phyloP scores from a whole-genome alignment of 73 alveolate genomes.

The Strombidium stylifer region DNA sequence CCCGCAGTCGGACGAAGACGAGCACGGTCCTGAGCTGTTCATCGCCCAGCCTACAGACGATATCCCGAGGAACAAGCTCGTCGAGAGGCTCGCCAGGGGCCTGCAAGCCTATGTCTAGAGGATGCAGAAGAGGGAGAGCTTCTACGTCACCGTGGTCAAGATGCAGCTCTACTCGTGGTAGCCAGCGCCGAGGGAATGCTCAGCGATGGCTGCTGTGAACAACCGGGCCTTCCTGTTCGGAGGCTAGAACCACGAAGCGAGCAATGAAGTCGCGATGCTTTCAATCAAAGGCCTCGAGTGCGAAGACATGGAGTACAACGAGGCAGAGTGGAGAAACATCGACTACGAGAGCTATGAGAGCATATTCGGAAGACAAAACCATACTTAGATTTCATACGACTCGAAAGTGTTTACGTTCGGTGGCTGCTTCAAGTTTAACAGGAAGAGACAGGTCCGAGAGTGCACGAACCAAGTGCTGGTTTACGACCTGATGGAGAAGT shows the following conservation, averaged over 20 bases:
- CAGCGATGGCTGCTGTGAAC: not conserved
- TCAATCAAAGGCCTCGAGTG: not conserved
- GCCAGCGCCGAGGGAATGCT: constrained; percentile 48
- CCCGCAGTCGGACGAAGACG: too few species aligned
- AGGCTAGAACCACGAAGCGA: constrained; percentile 30
- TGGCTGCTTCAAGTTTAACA: constrained; percentile 37
- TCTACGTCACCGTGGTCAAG: not conserved
- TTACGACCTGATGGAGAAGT: constrained; percentile 3
- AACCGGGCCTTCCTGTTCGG: constrained; percentile 3
- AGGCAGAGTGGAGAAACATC: not conserved
- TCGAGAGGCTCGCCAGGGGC: not conserved
- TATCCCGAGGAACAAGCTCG: too few species aligned
- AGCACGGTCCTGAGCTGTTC: not conserved
- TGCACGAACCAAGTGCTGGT: constrained; percentile 9
- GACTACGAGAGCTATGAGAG: constrained; percentile 35
- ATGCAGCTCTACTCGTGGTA: constrained; percentile 23
- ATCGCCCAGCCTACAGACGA: too few species aligned
- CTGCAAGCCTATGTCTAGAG: not conserved
- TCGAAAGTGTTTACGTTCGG: constrained; percentile 16
- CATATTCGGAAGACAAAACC: constrained; percentile 12
- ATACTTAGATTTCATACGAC: constrained; percentile 3
- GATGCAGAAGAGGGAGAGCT: constrained; percentile 1
- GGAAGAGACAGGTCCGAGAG: constrained; percentile 27
- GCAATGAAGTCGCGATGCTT: constrained; percentile 6
- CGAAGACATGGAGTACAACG: too few species aligned